Evolutionary conservation across 768 basidiomycete genomes (phyloP).

Genomic region (Tricholoma sp.): DNA sequence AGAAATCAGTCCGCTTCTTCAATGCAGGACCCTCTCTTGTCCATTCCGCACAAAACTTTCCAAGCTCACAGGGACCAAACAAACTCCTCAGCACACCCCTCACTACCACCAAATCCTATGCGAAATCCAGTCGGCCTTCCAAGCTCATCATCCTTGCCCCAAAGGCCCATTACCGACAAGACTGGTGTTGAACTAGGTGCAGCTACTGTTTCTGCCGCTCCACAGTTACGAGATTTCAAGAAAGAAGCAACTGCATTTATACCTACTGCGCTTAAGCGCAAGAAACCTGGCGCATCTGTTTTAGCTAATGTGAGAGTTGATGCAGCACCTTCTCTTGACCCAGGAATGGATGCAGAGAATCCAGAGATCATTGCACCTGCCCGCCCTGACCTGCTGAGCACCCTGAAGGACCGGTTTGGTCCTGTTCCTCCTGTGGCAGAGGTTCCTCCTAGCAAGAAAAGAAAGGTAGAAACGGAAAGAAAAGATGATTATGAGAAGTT

Average conservation of each 20-base stretch:
- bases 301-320: constrained; percentile 43
- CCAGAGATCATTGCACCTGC: constrained; percentile 27
- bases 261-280: constrained; percentile 77
- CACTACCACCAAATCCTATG: constrained; percentile 38
- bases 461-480: constrained; percentile 28
- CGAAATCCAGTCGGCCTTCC: constrained; percentile 16
- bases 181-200: constrained; percentile 33
- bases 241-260: constrained; percentile 94
- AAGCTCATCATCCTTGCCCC: constrained; percentile 25
- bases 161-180: constrained; percentile 27
- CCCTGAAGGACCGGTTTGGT: constrained; percentile 59
- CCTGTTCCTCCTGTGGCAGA: constrained; percentile 21
- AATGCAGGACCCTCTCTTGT: constrained; percentile 73
- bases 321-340: constrained; percentile 55
- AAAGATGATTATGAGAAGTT: constrained; percentile 76
- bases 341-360: constrained; percentile 24
- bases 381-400: constrained; percentile 63
- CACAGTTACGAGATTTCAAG: constrained; percentile 88
- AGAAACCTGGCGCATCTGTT: constrained; percentile 38
- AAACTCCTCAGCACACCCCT: constrained; percentile 30
- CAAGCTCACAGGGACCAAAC: constrained; percentile 61
- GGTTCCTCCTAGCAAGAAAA: constrained; percentile 16
- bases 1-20: constrained; percentile 44
- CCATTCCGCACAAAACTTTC: constrained; percentile 73
- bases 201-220: constrained; percentile 79